A percentile compares a stretch with the other conserved stretches of the same genome.
phyloP scores from a whole-genome alignment of 1,284 basidiomycete species.

The Trichosporon ovoides region DNA sequence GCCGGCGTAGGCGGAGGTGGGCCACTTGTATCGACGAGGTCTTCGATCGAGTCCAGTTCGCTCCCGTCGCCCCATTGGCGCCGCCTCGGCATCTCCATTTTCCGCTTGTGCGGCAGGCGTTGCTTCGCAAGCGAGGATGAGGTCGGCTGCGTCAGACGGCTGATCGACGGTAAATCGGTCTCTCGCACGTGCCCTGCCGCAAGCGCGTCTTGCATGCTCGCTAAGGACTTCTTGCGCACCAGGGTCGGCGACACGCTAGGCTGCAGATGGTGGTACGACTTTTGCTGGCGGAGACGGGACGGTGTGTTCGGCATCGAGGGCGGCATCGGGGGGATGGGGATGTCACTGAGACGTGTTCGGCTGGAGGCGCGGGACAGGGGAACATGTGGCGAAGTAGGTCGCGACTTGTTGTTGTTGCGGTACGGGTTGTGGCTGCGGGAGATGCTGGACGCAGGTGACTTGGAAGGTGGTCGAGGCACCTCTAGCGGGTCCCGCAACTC shows the following conservation, averaged over 20 bases:
- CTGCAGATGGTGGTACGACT: slow-evolving; percentile 37
- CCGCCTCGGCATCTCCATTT: slow-evolving; percentile 65
- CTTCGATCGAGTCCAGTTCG: slow-evolving; percentile 85
- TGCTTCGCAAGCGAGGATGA: slow-evolving; percentile 61
- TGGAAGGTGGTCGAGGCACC: background rate
- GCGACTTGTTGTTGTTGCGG: background rate
- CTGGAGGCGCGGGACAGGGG: background rate
- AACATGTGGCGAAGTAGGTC: background rate
- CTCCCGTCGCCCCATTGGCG: slow-evolving; percentile 83
- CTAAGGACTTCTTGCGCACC: slow-evolving; percentile 39
- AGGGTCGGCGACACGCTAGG: slow-evolving; percentile 28
- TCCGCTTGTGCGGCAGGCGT: slow-evolving; percentile 59
- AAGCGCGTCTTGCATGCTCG: slow-evolving; percentile 39
- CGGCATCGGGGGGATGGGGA: background rate
- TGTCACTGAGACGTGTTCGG: background rate
- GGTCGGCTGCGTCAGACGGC: slow-evolving; percentile 75
- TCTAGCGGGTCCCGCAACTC: background rate
- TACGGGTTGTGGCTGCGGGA: background rate
- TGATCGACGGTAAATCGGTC: slow-evolving; percentile 14
- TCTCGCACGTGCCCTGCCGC: slow-evolving; percentile 20
- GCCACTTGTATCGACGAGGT: slow-evolving; percentile 66
- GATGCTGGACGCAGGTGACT: background rate
- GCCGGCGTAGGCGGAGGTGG: slow-evolving; percentile 33
- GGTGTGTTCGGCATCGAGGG: slow-evolving; percentile 13
- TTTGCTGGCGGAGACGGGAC: slow-evolving; percentile 40